Percentiles rank a stretch among this genome's conserved stretches.
Evolutionary conservation across 805 yeast species (phyloP).

Genomic region (Lachancea lanzarotensis): DNA sequence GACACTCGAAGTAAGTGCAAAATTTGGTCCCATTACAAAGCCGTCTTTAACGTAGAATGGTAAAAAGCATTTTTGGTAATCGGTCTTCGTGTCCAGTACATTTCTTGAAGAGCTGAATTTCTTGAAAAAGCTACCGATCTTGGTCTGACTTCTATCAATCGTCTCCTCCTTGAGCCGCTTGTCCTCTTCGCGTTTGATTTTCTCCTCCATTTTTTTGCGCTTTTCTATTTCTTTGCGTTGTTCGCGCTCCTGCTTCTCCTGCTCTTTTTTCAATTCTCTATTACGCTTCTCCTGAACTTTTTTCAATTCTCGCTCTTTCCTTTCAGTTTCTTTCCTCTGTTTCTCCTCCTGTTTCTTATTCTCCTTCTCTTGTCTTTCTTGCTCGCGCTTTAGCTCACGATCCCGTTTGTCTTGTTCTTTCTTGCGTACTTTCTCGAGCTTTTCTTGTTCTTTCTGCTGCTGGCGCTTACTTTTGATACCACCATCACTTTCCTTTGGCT

Average conservation of each 20-base stretch:
- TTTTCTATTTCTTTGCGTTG: constrained; percentile 24
- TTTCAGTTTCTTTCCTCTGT: constrained; percentile 22
- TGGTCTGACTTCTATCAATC: constrained; percentile 34
- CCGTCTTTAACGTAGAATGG: constrained; percentile 37
- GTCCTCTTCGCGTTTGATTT: constrained; percentile 20
- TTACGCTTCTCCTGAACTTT: constrained; percentile 17
- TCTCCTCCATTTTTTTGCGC: constrained; percentile 18
- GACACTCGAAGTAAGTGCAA: constrained; percentile 4
- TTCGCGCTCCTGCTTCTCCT: constrained; percentile 14
- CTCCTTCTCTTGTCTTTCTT: constrained; percentile 29
- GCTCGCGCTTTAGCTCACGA: constrained; percentile 16
- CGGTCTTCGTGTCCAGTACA: constrained; percentile 21
- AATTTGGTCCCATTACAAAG: constrained; percentile 18
- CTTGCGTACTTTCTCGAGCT: constrained; percentile 10
- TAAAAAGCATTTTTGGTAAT: constrained; percentile 31
- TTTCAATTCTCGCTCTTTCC: constrained; percentile 20
- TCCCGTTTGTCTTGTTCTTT: constrained; percentile 17
- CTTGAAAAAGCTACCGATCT: constrained; percentile 34
- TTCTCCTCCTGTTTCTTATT: constrained; percentile 31
- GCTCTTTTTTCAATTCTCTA: constrained; percentile 18
- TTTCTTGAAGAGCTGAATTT: constrained; percentile 26
- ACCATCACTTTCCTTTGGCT: constrained; percentile 8
- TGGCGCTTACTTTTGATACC: constrained; percentile 13
- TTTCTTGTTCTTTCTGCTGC: constrained; percentile 13
- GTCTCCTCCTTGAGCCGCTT: constrained; percentile 28